Percentiles rank a stretch among this genome's conserved stretches.
Evolutionary conservation across 768 basidiomycete genomes (phyloP).

Genomic region (Podaxis rugospora): DNA sequence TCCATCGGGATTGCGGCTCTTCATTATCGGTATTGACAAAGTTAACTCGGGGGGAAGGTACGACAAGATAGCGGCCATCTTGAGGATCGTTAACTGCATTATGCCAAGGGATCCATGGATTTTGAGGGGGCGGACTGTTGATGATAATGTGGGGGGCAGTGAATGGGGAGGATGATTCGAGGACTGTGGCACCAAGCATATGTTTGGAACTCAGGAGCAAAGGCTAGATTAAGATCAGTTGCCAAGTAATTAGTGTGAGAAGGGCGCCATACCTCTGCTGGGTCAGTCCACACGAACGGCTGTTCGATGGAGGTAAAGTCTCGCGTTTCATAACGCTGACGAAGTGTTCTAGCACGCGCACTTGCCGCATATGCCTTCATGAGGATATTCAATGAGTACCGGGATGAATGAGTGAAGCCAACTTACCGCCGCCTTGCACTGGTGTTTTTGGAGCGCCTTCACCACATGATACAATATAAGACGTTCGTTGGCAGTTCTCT

Average conservation of each 20-base stretch:
- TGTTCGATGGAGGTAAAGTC: slow-evolving; percentile 29
- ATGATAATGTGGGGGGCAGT: slow-evolving; percentile 43
- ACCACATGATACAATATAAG: slow-evolving; percentile 27
- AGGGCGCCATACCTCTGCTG: slow-evolving; percentile 38
- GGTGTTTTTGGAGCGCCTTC: slow-evolving; percentile 30
- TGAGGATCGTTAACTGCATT: slow-evolving; percentile 32
- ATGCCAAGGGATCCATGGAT: slow-evolving; percentile 31
- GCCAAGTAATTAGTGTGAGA: neutral
- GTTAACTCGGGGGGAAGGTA: slow-evolving; percentile 21
- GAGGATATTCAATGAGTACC: slow-evolving; percentile 8
- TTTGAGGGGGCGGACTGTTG: slow-evolving; percentile 31
- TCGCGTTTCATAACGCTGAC: slow-evolving; percentile 33
- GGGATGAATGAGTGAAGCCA: slow-evolving; percentile 5
- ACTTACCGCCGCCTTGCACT: slow-evolving; percentile 36
- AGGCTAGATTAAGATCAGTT: slow-evolving; percentile 20
- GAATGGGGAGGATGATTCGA: slow-evolving; percentile 41
- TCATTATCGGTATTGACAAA: slow-evolving; percentile 19
- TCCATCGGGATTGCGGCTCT: neutral
- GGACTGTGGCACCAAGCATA: slow-evolving; percentile 29
- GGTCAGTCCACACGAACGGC: slow-evolving; percentile 46
- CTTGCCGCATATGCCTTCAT: slow-evolving; percentile 38
- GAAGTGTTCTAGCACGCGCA: slow-evolving; percentile 28
- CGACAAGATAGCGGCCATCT: slow-evolving; percentile 31
- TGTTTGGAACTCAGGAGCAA: slow-evolving; percentile 23
- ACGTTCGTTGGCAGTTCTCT: slow-evolving; percentile 21